These are phyloP conservation scores for Yarrowia keelungensis DNA, from an alignment of 805 yeast genomes.

Conservation along the genomic window DNA sequence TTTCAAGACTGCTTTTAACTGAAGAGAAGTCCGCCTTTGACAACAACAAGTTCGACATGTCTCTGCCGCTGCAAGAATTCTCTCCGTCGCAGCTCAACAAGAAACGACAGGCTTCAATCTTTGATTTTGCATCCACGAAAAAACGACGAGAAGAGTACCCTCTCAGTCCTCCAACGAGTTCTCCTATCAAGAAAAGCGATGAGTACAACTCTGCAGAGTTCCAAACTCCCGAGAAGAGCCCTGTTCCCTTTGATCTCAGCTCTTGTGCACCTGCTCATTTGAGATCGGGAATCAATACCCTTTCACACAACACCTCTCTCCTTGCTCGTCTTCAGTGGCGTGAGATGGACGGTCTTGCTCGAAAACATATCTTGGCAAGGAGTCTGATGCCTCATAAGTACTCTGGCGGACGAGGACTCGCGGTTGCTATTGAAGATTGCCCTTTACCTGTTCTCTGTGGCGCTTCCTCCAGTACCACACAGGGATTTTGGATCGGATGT, in stretches of 20 bases:
- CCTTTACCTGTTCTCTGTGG: constrained; percentile 11
- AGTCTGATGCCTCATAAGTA: constrained; percentile 1
- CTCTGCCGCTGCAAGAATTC: constrained; percentile 12
- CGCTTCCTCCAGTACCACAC: not conserved
- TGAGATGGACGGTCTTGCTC: constrained; percentile 6
- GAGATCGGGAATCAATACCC: constrained; percentile 17
- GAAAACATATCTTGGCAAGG: not conserved
- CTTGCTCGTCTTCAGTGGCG: constrained; percentile 25
- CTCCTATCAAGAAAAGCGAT: constrained; percentile 7
- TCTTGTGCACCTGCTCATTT: not conserved
- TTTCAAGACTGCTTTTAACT: no score
- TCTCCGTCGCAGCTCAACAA: constrained; percentile 20
- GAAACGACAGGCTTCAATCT: constrained; percentile 15
- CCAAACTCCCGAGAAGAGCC: not conserved
- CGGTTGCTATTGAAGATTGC: not conserved
- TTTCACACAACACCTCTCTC: constrained; percentile 6
- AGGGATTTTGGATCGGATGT: constrained; percentile 14
- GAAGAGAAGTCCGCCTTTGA: no score
- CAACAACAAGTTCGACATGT: not conserved
- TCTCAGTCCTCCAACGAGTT: constrained; percentile 14
- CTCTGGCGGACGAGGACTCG: not conserved
- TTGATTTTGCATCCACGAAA: constrained; percentile 25
- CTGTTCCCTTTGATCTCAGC: constrained; percentile 8
- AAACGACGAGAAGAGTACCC: constrained; percentile 13
- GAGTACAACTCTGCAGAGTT: not conserved